These are phyloP conservation scores for Daldinia eschscholtzii DNA, from an alignment of 2,329 filamentous ascomycete species.

Conservation along the genomic window DNA sequence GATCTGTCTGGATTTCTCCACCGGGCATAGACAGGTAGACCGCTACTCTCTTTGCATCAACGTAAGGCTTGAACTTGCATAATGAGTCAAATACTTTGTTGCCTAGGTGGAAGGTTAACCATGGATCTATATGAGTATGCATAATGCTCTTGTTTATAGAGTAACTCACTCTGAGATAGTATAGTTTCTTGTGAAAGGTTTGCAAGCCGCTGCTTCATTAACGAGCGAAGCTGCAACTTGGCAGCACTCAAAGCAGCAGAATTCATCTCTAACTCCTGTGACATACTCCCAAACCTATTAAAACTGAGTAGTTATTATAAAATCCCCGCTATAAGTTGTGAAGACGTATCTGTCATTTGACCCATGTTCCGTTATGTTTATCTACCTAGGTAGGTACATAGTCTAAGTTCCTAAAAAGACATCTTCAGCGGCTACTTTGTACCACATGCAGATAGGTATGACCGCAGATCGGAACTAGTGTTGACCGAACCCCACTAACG, in stretches of 20 bases:
- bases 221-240: conserved; percentile 80
- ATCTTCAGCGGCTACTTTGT: conserved; percentile 1
- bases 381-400: neutral
- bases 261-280: conserved; percentile 49
- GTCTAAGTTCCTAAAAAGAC: neutral
- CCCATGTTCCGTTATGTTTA: conserved; percentile 13
- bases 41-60: conserved; percentile 79
- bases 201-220: conserved; percentile 76
- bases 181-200: conserved; percentile 72
- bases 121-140: neutral
- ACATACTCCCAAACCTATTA: conserved; percentile 39
- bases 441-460: neutral
- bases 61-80: conserved; percentile 78
- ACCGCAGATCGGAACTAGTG: conserved; percentile 35
- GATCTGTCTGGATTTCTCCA: conserved; percentile 86
- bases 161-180: conserved; percentile 74
- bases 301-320: conserved; percentile 9
- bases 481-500: conserved; percentile 31
- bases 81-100: conserved; percentile 73
- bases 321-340: conserved; percentile 30
- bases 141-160: conserved; percentile 12
- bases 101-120: conserved; percentile 62
- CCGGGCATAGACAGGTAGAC: conserved; percentile 94
- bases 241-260: conserved; percentile 67
- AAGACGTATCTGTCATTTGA: conserved; percentile 24